Percentiles rank a stretch among this genome's conserved stretches.
phyloP scores from a whole-genome alignment of 73 alveolate genomes.

The Paramecium pentaurelia region DNA sequence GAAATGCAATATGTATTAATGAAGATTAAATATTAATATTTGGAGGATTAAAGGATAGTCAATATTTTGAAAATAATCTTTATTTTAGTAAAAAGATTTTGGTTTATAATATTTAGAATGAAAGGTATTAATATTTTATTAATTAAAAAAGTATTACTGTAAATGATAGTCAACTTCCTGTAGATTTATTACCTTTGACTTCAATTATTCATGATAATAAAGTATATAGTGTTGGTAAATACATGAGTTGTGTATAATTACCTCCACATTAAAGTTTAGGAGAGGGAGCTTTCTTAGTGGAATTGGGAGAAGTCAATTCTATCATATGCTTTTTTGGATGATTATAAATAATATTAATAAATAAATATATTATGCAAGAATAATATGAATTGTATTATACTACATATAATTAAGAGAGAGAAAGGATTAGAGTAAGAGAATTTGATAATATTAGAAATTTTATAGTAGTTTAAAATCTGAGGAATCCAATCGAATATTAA shows the following conservation, averaged over 20 bases:
- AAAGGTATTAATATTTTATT: background rate
- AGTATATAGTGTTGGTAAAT: background rate
- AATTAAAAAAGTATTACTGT: background rate
- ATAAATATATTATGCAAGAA: background rate
- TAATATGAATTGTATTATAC: background rate
- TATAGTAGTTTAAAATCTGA: background rate
- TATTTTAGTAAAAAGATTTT: background rate
- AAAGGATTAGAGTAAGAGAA: background rate
- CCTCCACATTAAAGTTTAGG: constrained; percentile 34
- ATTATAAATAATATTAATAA: background rate
- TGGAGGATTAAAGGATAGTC: constrained; percentile 34
- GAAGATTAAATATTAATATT: background rate
- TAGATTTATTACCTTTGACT: constrained; percentile 1
- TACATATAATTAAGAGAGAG: background rate
- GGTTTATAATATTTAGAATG: background rate
- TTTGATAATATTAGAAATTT: background rate
- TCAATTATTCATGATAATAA: background rate
- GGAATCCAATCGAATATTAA: background rate
- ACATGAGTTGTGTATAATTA: constrained; percentile 11
- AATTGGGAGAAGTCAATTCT: background rate
- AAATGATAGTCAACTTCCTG: background rate
- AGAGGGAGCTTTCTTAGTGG: background rate
- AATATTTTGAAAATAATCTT: background rate
- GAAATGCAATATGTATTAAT: constrained; percentile 7
- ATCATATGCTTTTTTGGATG: background rate